A percentile compares a stretch with the other conserved stretches of the same genome.
These are phyloP conservation scores for Leucoagaricus sp. DNA, from an alignment of 1,284 basidiomycete genomes.

Conservation along the genomic window DNA sequence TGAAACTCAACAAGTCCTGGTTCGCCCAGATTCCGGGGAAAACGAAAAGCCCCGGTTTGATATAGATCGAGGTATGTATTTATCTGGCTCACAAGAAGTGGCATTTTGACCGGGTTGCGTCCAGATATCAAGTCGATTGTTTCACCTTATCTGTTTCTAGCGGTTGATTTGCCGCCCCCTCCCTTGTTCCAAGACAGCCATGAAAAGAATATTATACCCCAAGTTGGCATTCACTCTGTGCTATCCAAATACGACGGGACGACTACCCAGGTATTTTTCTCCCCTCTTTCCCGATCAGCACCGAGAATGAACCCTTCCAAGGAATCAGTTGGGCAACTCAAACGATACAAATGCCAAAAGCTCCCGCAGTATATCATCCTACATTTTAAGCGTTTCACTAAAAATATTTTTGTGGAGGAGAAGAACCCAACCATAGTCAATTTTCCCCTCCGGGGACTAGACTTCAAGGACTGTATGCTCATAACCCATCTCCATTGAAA, in stretches of 20 bases:
- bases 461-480: conserved; percentile 84
- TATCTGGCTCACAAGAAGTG: conserved; percentile 4
- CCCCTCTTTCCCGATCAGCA: conserved; percentile 14
- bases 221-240: conserved; percentile 89
- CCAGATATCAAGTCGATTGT: conserved; percentile 84
- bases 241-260: conserved; percentile 96
- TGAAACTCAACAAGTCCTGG: conserved; percentile 92
- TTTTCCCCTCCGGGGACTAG: conserved; percentile 91
- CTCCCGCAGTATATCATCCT: conserved; percentile 93
- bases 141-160: conserved; percentile 94
- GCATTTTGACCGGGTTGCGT: conserved; percentile 4
- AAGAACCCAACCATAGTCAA: conserved; percentile 99
- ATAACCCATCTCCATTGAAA: conserved; percentile 3
- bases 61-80: conserved; percentile 77
- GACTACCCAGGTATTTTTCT: conserved; percentile 70
- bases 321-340: conserved; percentile 86
- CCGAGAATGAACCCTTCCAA: too few species aligned
- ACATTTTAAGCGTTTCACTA: conserved; percentile 98
- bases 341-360: conserved; percentile 86
- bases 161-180: conserved; percentile 93
- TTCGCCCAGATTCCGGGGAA: conserved; percentile 72
- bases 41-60: conserved; percentile 86
- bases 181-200: conserved; percentile 95
- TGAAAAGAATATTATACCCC: conserved; percentile 98
- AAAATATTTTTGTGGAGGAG: conserved; percentile 97